Base-by-base conservation (phyloP, 192 early-diverging fungal species). In the Chytriomyces sp. region DNA sequence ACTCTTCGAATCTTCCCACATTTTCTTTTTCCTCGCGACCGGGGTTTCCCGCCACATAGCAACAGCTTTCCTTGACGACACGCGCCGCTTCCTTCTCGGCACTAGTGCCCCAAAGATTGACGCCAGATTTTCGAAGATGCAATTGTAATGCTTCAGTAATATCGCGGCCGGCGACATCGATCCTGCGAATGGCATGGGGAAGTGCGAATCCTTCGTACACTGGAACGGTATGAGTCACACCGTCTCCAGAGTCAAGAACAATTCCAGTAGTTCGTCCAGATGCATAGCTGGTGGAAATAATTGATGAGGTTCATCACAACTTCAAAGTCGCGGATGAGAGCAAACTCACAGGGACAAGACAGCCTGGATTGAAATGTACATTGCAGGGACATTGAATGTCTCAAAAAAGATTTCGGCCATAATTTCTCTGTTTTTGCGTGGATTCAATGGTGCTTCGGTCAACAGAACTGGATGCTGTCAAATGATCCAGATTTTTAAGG, bases 331-430 rank as follows among this genome's bases (percentile, higher is more conserved):
- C 35, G 35, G 35, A 35, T 35, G 53, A n/a, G 53, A 20, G 20
- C 16, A 20, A 2, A 77, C 88, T 80, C 83, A 95, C 86, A 99
- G 90, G 77, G 95, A 94, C 57, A 99, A 89, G 5, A 99, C 96
- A 45, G 97, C 97, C 84, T 99, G 97, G 73, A 99, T 94, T 59
- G 95, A 96, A 48, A 95, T 92, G 85, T 95, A 98, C 50, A 99
- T 88, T 26, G 97, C 96, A 5, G 97, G 97, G 11, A 97, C 95
- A 62, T 99, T 99, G 84, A 99, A 99, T 0, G 97, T 99, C 77
- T 99, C 97, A 76, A 99, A 99, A 81, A 99, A 95, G 70, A 98
- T 94, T 80, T 97, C 95, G 28, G 95, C 96, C 5, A 94, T 95
- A 63, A 90, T 86, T 75, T 99, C 97, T 65, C 97, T 91, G 83